Base-by-base conservation (phyloP, 345 rosid species). In the Leavenworthia alabamica region DNA sequence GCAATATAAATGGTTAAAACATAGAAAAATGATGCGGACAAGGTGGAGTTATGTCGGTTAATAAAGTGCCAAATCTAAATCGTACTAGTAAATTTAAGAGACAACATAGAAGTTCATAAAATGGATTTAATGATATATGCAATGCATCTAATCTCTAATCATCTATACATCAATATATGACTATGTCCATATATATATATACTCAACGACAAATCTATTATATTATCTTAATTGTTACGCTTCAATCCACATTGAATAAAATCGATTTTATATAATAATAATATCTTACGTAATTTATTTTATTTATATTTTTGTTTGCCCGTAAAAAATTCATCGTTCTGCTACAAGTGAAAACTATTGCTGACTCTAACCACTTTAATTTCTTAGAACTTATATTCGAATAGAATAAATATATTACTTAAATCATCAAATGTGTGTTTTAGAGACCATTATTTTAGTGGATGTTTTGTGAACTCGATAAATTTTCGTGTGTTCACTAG, bases 71-170 rank as follows among this genome's bases (percentile, higher is more conserved):
- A 59, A 37, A 22, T 9, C 23, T 49, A 40, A 17, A 58, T 67
- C 51, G 37, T 58, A 68, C 60, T 2, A n/a, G n/a, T n/a, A 68
- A 52, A 13, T 41, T 44, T 68, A 67, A 48, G 72, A 39, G 72
- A 48, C n/a, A n/a, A 37, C 64, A 39, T 3, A 67, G 36, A 43
- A 48, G 27, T 39, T 67, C 41, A 48, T 67, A 42, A 55, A 58
- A 12, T 55, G 28, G 15, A 24, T 4, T n/a, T 20, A 2, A 20
- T 45, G 37, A 36, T 45, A 26, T 16, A 59, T 59, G 53, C 66
- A 68, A 50, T 59, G 72, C 44, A 58, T 48, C 40, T 51, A 16
- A 51, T 51, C 26, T 48, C 40, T 51, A 16, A 51, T 51, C 26
- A 51, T 31, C 41, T 47, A 6, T 66, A 37, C 6, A 48, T 26